Evolutionary conservation across 2,329 filamentous ascomycete species (phyloP), one percentile per base, ranked within the genome.

Genomic region (Magnaporthiopsis incrustans): DNA sequence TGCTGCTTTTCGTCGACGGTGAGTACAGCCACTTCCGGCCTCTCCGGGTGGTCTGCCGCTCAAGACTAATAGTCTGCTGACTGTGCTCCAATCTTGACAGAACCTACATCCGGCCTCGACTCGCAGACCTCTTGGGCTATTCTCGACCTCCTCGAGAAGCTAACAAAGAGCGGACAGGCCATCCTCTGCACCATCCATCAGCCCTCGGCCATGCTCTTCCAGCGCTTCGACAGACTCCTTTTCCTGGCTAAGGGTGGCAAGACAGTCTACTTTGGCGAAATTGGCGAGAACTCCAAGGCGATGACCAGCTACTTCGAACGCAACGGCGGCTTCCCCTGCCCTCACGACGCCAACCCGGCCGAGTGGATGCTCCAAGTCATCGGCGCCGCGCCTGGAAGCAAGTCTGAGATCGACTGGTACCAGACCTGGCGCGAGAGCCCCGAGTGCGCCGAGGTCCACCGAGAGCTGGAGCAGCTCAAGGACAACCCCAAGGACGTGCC

Each of bases 111-210:
- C 33, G 89, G 89, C 73, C 81, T 91, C 35, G 89, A 92, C 73
- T 86, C 82, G 70, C 88, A 91, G 71, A 90, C 87, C 2, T 88
- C 88, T 1, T 91, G 87, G 86, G 85, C 87, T 65, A 91, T 91
- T 70, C 82, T 85, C 59, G 83, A 84, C 71, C 79, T 91, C 7
- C 81, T 92, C 60, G 83, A 89, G 67, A 91, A 89, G 68, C 78
- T 89, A 1, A 79, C 84, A 3, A 74, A 80, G 64, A 76, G 74
- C 4, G 80, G 80, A 6, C 81, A 83, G 67, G 78, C 81, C 12
- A 76, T 83, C 15, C 70, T 83, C 0, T 80, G 79, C 63, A 82
- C 81, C 1, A 81, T 83, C 38, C 81, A 83, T 69, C 81, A 83
- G 67, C 81, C 81, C 1, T 77, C 75, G 6, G 76, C 78, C 5